Conservation (phyloP, 768 basidiomycete genomes). For the Suillus occidentalis region DNA sequence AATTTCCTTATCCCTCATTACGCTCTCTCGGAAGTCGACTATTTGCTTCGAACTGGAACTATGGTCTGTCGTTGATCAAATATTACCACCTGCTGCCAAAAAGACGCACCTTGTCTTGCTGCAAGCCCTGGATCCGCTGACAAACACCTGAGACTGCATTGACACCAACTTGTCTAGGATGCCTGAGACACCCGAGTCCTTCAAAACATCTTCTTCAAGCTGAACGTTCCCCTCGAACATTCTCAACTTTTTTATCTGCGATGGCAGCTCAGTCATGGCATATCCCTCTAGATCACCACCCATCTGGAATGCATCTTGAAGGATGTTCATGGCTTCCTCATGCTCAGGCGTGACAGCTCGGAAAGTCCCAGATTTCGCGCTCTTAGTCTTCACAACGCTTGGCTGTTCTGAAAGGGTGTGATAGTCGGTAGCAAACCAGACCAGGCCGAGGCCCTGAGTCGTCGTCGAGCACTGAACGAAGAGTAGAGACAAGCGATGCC, state of each 20-base stretch:
- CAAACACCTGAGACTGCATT: slow-evolving; percentile 47
- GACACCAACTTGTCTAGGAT: slow-evolving; percentile 60
- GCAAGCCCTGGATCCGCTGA: slow-evolving; percentile 49
- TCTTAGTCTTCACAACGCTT: slow-evolving; percentile 20
- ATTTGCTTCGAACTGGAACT: slow-evolving; percentile 59
- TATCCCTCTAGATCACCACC: slow-evolving; percentile 41
- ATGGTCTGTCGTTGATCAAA: not conserved
- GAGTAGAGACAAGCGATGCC: slow-evolving; percentile 44
- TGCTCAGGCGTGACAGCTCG: slow-evolving; percentile 41
- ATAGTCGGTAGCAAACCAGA: slow-evolving; percentile 62
- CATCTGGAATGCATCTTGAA: slow-evolving; percentile 43
- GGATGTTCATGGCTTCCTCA: slow-evolving; percentile 43
- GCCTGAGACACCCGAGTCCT: slow-evolving; percentile 51
- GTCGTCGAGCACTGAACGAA: slow-evolving; percentile 36
- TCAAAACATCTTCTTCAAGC: slow-evolving; percentile 32
- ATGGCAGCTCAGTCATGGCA: slow-evolving; percentile 42
- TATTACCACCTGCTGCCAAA: not conserved
- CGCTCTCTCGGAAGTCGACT: slow-evolving; percentile 39
- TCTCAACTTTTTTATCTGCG: slow-evolving; percentile 29
- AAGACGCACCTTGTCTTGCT: slow-evolving; percentile 43
- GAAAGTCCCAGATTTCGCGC: slow-evolving; percentile 47
- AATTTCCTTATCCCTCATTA: slow-evolving; percentile 16
- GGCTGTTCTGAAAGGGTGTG: slow-evolving; percentile 30
- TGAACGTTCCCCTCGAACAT: slow-evolving; percentile 22
- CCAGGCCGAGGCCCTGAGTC: slow-evolving; percentile 32